Conservation (phyloP, 176 grass and related monocot species). For the Rhynchospora pubera region DNA sequence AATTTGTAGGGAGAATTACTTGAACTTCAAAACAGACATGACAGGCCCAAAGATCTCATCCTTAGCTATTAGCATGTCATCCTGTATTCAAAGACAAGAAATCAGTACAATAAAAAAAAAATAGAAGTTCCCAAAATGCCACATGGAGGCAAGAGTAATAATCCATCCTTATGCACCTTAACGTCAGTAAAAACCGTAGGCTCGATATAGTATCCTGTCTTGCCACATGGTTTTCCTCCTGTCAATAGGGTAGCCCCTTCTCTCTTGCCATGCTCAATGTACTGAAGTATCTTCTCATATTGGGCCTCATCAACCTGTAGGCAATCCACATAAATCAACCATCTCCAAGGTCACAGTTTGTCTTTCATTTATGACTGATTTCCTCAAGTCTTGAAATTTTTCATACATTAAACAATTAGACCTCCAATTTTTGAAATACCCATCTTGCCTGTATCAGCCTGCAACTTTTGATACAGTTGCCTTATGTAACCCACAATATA, state of each 20-base stretch:
- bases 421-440: not conserved
- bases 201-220: constrained; percentile 44
- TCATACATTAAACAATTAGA: not conserved
- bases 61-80: constrained; percentile 54
- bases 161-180: constrained; percentile 14
- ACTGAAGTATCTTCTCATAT: constrained; percentile 34
- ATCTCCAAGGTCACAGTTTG: not conserved
- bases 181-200: constrained; percentile 42
- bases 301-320: constrained; percentile 40
- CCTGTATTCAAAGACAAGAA: not conserved
- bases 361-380: not conserved
- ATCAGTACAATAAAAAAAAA: not conserved
- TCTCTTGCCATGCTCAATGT: constrained; percentile 46
- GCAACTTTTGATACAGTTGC: not conserved
- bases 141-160: not conserved
- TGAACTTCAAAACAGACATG: constrained; percentile 80
- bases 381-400: not conserved
- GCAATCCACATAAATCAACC: not conserved
- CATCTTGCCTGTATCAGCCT: not conserved
- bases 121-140: not conserved
- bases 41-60: constrained; percentile 84
- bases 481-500: not conserved
- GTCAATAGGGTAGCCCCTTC: constrained; percentile 36
- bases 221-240: constrained; percentile 35
- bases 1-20: constrained; percentile 8